Evolutionary conservation across 352 stramenopile genomes (phyloP), one percentile per base, ranked within the genome.

Genomic region (Phytophthora crassamura): DNA sequence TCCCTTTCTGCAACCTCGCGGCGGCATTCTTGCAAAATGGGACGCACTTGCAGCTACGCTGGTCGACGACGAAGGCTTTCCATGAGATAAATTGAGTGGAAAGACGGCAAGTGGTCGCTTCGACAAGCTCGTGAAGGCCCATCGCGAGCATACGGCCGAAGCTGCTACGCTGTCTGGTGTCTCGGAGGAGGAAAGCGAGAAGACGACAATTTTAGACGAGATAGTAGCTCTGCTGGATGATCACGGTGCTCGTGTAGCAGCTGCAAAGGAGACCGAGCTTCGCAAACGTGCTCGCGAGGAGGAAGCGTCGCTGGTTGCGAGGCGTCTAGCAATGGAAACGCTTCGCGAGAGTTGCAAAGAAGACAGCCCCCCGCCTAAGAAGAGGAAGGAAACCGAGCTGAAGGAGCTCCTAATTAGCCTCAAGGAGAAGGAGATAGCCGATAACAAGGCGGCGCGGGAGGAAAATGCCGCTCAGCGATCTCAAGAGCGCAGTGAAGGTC

Each of bases 31-130:
- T 1, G 32, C 41, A 5, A 45, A 34, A n/a, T 53, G 30, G 40
- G 33, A 45, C 18, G 18, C 40, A 8, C 40, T 52, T 2, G 53
- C 32, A 5, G 42, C 53, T 5, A 53, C 40, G 4, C 53, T 61
- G 7, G 53, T 61, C 12, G 32, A 16, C 12, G 41, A 61, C 18
- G 32, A 61, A 1, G 52, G 15, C 15, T 52, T 61, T 57, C 41
- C 41, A 8, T 14, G 32, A 0, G 42, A 50, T 3, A 61, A 28
- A 1, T 8, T 61, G 8, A 46, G 32, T 9, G 32, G 53, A 25
- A 61, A 61, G 33, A 61, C 53, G 20, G 53, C 53, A 14, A 61
- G 32, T 16, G 41, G 53, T 2, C 20, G 53, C n/a, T 46, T 53
- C 16, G 53, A 52, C 40, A 61, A 61, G 53, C 39, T 45, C 14